A percentile compares a stretch with the other conserved stretches of the same genome.
These are phyloP conservation scores for Evernia prunastri DNA, from an alignment of 495 filamentous ascomycete genomes.

Conservation along the genomic window DNA sequence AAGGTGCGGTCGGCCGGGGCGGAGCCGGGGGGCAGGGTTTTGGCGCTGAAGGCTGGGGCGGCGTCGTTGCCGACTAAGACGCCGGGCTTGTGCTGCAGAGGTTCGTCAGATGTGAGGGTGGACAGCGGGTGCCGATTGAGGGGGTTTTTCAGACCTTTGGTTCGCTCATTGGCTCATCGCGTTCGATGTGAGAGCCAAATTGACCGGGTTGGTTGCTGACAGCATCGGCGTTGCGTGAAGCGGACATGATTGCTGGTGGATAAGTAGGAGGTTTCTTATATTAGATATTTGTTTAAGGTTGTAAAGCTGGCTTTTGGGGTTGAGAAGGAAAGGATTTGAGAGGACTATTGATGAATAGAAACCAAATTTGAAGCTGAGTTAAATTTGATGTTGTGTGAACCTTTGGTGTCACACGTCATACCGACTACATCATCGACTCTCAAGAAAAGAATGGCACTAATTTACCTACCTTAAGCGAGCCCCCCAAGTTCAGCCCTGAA, in stretches of 20 bases:
- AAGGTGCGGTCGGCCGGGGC: conserved; percentile 59
- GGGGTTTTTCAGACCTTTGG: conserved; percentile 45
- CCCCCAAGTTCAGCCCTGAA: too few relatives aligned
- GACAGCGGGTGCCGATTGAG: background rate
- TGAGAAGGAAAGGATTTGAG: background rate
- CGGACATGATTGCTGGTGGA: conserved; percentile 42
- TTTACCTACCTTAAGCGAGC: too few relatives aligned
- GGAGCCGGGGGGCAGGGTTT: conserved; percentile 56
- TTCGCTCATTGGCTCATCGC: conserved; percentile 45
- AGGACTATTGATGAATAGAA: background rate
- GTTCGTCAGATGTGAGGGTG: conserved; percentile 15
- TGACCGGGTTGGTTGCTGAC: conserved; percentile 50
- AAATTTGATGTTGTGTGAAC: conserved; percentile 5
- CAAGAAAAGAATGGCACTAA: conserved; percentile 2
- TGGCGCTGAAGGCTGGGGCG: conserved; percentile 54
- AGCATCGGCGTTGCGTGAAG: conserved; percentile 46
- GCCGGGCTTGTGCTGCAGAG: conserved; percentile 58
- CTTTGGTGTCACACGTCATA: conserved; percentile 11
- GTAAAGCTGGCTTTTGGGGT: background rate
- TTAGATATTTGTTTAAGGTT: background rate
- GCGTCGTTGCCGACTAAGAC: conserved; percentile 52
- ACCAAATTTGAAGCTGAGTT: background rate
- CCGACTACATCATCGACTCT: conserved; percentile 14
- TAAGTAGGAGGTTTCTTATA: background rate
- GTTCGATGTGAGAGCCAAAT: conserved; percentile 47